Evolutionary conservation across 371 early-diverging fungal species (phyloP).

Genomic region (Actinomucor elegans): DNA sequence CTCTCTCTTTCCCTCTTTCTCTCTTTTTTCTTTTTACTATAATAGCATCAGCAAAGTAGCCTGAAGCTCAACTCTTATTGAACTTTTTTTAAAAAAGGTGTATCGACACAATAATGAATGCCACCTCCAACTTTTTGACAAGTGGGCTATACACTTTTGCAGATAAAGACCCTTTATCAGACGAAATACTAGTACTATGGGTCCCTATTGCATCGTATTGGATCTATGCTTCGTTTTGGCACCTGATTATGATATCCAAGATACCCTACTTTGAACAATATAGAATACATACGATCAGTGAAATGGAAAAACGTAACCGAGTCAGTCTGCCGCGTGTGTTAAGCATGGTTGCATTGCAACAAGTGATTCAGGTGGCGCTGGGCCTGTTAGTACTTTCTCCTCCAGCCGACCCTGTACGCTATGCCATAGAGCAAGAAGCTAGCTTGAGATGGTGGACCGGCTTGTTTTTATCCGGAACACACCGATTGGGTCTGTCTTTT

Average conservation of each 20-base stretch:
- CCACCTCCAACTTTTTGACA: slow-evolving; percentile 3
- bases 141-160: slow-evolving; percentile 8
- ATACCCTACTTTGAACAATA: slow-evolving; percentile 72
- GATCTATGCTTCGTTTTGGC: slow-evolving; percentile 66
- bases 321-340: slow-evolving; percentile 58
- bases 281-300: slow-evolving; percentile 67
- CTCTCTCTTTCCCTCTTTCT: background rate
- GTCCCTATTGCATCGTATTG: slow-evolving; percentile 70
- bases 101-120: background rate
- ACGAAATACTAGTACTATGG: slow-evolving; percentile 59
- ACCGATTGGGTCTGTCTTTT: slow-evolving; percentile 57
- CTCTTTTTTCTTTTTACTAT: background rate
- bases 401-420: slow-evolving; percentile 19
- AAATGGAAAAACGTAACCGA: slow-evolving; percentile 60
- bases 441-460: slow-evolving; percentile 9
- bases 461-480: slow-evolving; percentile 34
- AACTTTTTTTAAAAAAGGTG: background rate
- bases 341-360: slow-evolving; percentile 57
- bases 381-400: slow-evolving; percentile 29
- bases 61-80: too few species aligned
- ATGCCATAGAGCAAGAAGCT: slow-evolving; percentile 14
- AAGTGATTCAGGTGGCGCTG: slow-evolving; percentile 47
- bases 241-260: slow-evolving; percentile 56
- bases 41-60: background rate
- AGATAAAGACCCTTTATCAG: slow-evolving; percentile 39